Percentiles rank a stretch among this genome's conserved stretches.
Conservation (phyloP, 768 basidiomycete genomes). For the Boletellus sp. region DNA sequence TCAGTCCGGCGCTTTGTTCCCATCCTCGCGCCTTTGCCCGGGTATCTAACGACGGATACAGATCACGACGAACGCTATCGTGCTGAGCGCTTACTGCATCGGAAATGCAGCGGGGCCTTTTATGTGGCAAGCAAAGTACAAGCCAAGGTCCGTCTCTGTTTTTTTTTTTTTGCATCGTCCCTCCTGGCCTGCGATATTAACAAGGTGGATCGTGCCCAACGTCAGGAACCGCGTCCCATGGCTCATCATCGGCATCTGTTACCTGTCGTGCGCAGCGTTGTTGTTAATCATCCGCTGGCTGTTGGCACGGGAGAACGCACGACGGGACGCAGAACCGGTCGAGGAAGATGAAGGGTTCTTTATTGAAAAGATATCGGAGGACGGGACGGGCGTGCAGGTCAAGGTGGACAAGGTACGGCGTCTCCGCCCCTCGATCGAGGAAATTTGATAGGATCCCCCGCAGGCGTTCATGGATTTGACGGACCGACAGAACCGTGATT, state of each 20-base stretch:
- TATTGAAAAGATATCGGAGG: constrained; percentile 46
- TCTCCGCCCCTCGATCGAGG: neutral
- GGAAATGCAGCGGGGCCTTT: constrained; percentile 70
- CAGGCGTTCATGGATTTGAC: constrained; percentile 74
- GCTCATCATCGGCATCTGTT: constrained; percentile 70
- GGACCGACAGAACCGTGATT: constrained; percentile 67
- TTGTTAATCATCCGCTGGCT: constrained; percentile 49
- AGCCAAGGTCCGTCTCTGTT: constrained; percentile 47
- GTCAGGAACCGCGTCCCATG: constrained; percentile 69
- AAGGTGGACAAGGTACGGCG: constrained; percentile 60
- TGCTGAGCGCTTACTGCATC: constrained; percentile 66
- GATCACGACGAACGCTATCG: constrained; percentile 55
- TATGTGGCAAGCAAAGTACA: constrained; percentile 71
- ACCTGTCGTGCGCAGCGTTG: constrained; percentile 47
- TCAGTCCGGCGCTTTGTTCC: constrained; percentile 5
- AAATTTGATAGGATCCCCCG: neutral
- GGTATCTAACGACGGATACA: constrained; percentile 7
- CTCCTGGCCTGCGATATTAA: too few species aligned
- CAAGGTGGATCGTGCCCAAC: neutral
- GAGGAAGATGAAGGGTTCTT: constrained; percentile 60
- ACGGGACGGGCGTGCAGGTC: constrained; percentile 51
- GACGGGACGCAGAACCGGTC: constrained; percentile 57
- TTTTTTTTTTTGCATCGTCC: neutral
- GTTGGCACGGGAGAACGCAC: constrained; percentile 58
- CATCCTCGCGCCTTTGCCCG: neutral